Evolutionary conservation across 2,329 filamentous ascomycete species (phyloP).

Genomic region (Trichoderma hamatum): DNA sequence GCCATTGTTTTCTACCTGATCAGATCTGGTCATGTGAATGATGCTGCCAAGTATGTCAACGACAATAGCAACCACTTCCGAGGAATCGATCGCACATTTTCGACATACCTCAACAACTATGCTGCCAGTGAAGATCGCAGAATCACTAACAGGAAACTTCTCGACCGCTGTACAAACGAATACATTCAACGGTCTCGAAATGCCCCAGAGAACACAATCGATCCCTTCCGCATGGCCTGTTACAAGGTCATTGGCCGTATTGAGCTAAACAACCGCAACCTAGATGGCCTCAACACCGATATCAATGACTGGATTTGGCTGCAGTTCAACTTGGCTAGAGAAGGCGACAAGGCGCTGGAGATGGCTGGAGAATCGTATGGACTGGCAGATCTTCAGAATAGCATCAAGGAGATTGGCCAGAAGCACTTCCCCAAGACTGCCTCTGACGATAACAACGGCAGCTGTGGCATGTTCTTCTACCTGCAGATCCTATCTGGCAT

Average conservation of each 20-base stretch:
- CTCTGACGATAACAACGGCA: slow-evolving; percentile 72
- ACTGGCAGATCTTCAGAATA: slow-evolving; percentile 70
- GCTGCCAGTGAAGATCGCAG: slow-evolving; percentile 75
- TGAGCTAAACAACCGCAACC: slow-evolving; percentile 65
- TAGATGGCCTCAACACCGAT: slow-evolving; percentile 65
- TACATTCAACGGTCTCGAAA: slow-evolving; percentile 84
- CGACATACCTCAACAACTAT: slow-evolving; percentile 84
- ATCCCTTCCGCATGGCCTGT: slow-evolving; percentile 95
- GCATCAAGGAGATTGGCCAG: slow-evolving; percentile 84
- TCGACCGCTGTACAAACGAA: slow-evolving; percentile 86
- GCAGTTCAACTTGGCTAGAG: slow-evolving; percentile 69
- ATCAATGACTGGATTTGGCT: slow-evolving; percentile 75
- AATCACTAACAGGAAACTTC: slow-evolving; percentile 71
- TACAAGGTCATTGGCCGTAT: slow-evolving; percentile 94
- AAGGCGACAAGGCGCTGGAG: slow-evolving; percentile 65
- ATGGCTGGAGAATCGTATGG: slow-evolving; percentile 69
- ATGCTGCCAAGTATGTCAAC: slow-evolving; percentile 85
- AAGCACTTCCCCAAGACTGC: slow-evolving; percentile 85
- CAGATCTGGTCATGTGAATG: slow-evolving; percentile 78
- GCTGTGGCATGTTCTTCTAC: slow-evolving; percentile 90
- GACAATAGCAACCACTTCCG: slow-evolving; percentile 79
- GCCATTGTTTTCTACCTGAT: slow-evolving; percentile 91
- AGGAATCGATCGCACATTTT: slow-evolving; percentile 87
- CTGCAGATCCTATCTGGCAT: slow-evolving; percentile 87
- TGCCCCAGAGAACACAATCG: slow-evolving; percentile 81